Evolutionary conservation across 148 eudicot species (phyloP), one percentile per base, ranked within the genome.

Genomic region (Simmondsia chinensis): DNA sequence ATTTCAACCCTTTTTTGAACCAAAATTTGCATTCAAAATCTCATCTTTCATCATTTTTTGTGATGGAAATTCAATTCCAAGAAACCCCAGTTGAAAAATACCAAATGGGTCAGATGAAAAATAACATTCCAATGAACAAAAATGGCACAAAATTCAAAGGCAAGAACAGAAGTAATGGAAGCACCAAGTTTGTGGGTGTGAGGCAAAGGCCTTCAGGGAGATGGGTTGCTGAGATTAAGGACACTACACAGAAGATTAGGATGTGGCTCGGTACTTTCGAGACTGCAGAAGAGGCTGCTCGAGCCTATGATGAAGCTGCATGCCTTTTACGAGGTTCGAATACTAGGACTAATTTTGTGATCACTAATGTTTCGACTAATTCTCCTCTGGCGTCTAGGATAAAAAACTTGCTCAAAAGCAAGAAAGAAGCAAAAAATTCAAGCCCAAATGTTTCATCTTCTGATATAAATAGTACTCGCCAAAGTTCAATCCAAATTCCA

Each of bases 151-250:
- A 56, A 32, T 60, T 60, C 64, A 73, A 73, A 42, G 68, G 57
- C 8, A 64, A 57, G 51, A 66, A 45, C 45, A 58, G 60, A 14
- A 17, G 37, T 31, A 57, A 35, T 28, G 57, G 46, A 17, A 64
- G 16, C 54, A 68, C 28, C 39, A 75, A 70, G 32, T 77, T 61
- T 63, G 67, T 77, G 20, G 84, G 84, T 5, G 86, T 79, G 22
- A 71, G 86, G 52, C 86, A 79, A 54, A 71, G 86, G 60, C 81
- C 86, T 19, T 74, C 77, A 19, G 86, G 86, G 20, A 68, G 78
- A 53, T 79, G 81, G 86, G 81, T 79, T 3, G 86, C 86, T 2
- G 81, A 79, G 63, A 79, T 79, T 57, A 79, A 79, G 53, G 81
- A 74, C 63, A 79, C 86, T 0, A 74, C 75, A 3, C 80, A 79